Conservation (phyloP, 805 yeast species). For the Pichia sporocuriosa region DNA sequence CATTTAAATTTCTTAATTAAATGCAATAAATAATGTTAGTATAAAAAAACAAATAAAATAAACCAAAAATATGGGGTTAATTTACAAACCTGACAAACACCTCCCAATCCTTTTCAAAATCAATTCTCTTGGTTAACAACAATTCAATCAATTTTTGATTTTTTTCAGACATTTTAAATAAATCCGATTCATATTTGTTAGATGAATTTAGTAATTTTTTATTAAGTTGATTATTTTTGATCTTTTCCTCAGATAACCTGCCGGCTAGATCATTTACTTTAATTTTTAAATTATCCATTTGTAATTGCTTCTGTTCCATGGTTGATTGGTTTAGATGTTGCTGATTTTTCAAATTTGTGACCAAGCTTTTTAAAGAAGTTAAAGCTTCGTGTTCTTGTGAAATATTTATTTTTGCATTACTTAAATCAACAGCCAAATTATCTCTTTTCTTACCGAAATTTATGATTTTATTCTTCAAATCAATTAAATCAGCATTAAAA, state of each 20-base stretch:
- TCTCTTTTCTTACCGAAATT: conserved; percentile 3
- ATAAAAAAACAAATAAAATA: neutral
- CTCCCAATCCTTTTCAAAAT: neutral
- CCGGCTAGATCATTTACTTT: conserved; percentile 40
- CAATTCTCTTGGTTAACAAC: neutral
- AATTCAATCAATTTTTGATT: neutral
- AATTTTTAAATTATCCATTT: conserved; percentile 29
- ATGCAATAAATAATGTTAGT: conserved; percentile 1
- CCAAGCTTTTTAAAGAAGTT: conserved; percentile 10
- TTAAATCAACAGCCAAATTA: conserved; percentile 10
- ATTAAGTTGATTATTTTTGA: conserved; percentile 29
- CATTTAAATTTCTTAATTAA: neutral
- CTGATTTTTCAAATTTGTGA: conserved; percentile 15
- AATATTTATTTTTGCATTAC: conserved; percentile 8
- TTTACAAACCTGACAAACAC: neutral
- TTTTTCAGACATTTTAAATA: conserved; percentile 7
- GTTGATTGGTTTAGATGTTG: conserved; percentile 9
- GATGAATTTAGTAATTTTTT: conserved; percentile 16
- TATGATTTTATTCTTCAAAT: conserved; percentile 6
- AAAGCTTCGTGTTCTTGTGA: conserved; percentile 10
- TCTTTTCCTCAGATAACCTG: conserved; percentile 40
- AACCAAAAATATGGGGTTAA: neutral
- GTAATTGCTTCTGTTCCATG: conserved; percentile 12
- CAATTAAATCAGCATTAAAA: conserved; percentile 4
- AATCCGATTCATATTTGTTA: conserved; percentile 9